These are phyloP conservation scores for Pseudopithomyces chartarum DNA, from an alignment of 2,329 filamentous ascomycete species.

Conservation along the genomic window DNA sequence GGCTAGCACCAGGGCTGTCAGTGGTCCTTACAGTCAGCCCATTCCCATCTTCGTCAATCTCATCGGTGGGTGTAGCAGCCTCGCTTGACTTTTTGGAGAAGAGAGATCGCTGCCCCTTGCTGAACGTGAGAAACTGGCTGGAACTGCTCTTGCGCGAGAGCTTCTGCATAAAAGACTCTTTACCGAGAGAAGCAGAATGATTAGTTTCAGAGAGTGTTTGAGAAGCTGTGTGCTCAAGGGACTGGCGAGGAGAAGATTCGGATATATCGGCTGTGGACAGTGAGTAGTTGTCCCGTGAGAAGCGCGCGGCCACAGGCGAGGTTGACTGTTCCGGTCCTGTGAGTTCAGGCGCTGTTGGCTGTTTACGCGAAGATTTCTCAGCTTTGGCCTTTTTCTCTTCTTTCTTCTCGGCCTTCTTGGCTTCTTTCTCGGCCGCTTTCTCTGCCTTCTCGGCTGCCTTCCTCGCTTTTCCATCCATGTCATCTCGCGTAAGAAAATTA, in stretches of 20 bases:
- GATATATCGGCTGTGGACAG: conserved; percentile 46
- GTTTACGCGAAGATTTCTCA: conserved; percentile 41
- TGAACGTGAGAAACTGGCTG: conserved; percentile 51
- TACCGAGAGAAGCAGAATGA: conserved; percentile 45
- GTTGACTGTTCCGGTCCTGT: conserved; percentile 31
- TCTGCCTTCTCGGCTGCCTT: conserved; percentile 38
- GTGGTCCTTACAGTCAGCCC: conserved; percentile 30
- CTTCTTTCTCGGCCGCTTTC: conserved; percentile 39
- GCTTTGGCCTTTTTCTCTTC: conserved; percentile 45
- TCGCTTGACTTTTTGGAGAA: conserved; percentile 41
- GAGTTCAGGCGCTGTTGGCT: conserved; percentile 27
- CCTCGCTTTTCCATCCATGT: conserved; percentile 39
- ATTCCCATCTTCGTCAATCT: conserved; percentile 45
- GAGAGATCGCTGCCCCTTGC: conserved; percentile 42
- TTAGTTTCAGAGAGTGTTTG: conserved; percentile 43
- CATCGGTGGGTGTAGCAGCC: conserved; percentile 41
- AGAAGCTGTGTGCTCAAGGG: conserved; percentile 46
- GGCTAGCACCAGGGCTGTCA: conserved; percentile 38
- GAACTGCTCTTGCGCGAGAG: conserved; percentile 54
- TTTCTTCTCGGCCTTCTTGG: conserved; percentile 38
- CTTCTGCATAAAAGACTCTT: conserved; percentile 56
- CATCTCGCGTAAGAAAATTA: conserved; percentile 63
- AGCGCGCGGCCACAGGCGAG: conserved; percentile 38
- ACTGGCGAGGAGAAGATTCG: conserved; percentile 45
- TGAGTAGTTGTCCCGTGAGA: conserved; percentile 51